phyloP scores from a whole-genome alignment of 371 early-diverging fungal genomes.

The Mortierella sp. region DNA sequence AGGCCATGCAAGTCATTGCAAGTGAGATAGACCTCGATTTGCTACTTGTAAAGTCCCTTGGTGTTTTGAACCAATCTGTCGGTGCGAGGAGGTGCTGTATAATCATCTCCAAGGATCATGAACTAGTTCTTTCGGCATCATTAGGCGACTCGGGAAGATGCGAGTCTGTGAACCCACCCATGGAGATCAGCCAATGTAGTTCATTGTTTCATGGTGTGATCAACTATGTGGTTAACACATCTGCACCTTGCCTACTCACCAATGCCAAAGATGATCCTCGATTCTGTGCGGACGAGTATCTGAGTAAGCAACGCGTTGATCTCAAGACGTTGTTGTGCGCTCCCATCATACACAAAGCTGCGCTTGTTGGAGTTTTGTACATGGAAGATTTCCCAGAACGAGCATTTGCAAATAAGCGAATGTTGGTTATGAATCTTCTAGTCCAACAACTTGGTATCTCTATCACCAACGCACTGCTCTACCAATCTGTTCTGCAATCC shows the following conservation, averaged over 20 bases:
- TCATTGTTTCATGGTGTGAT: slow-evolving; percentile 47
- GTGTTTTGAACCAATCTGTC: slow-evolving; percentile 48
- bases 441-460: slow-evolving; percentile 74
- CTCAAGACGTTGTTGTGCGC: slow-evolving; percentile 68
- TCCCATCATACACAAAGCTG: slow-evolving; percentile 66
- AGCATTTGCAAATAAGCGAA: slow-evolving; percentile 67
- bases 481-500: slow-evolving; percentile 56
- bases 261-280: slow-evolving; percentile 54
- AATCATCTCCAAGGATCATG: slow-evolving; percentile 45
- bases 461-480: slow-evolving; percentile 67
- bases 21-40: slow-evolving; percentile 50
- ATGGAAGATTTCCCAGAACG: slow-evolving; percentile 67
- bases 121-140: slow-evolving; percentile 44
- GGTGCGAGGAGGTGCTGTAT: slow-evolving; percentile 43
- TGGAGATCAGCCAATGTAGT: slow-evolving; percentile 29
- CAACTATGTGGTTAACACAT: slow-evolving; percentile 53
- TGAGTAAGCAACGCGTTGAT: slow-evolving; percentile 56
- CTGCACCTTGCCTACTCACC: slow-evolving; percentile 31
- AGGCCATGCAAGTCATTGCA: slow-evolving; percentile 55
- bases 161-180: slow-evolving; percentile 43
- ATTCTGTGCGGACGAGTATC: slow-evolving; percentile 51
- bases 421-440: slow-evolving; percentile 66
- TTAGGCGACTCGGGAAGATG: slow-evolving; percentile 34
- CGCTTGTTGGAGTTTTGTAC: slow-evolving; percentile 65
- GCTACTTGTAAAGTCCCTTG: slow-evolving; percentile 48